Conservation (phyloP, 176 grass and related monocot genomes). For the Oryza coarctata region DNA sequence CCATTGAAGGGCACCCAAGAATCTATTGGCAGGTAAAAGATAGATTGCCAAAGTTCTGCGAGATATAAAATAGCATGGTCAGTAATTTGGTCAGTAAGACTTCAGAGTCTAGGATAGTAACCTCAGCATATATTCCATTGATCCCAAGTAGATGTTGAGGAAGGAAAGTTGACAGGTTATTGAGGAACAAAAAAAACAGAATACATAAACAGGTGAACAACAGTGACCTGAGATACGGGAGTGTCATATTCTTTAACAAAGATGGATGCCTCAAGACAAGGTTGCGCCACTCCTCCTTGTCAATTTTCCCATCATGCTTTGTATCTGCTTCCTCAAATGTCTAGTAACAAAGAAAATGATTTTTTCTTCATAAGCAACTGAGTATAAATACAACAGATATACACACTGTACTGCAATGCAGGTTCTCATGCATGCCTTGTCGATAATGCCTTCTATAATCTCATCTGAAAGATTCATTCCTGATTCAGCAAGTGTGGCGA, state of each 20-base stretch:
- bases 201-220: not conserved
- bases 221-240: conserved; percentile 64
- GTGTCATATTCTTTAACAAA: conserved; percentile 83
- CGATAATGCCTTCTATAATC: conserved; percentile 68
- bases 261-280: conserved; percentile 79
- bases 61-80: not conserved
- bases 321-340: conserved; percentile 82
- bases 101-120: not conserved
- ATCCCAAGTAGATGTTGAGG: conserved; percentile 5
- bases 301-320: conserved; percentile 72
- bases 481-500: conserved; percentile 72
- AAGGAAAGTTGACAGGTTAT: not conserved
- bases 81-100: not conserved
- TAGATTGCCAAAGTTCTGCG: not conserved
- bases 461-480: conserved; percentile 76
- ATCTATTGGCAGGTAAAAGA: not conserved
- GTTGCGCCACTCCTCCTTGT: conserved; percentile 73
- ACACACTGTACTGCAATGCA: conserved; percentile 20
- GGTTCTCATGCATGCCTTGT: conserved; percentile 46
- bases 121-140: not conserved
- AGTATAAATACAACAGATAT: conserved; percentile 36
- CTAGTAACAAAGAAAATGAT: conserved; percentile 31
- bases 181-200: not conserved
- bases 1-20: not conserved
- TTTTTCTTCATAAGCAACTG: not conserved